These are phyloP conservation scores for Cajanus cajan DNA, from an alignment of 306 rosid genomes.

Conservation along the genomic window DNA sequence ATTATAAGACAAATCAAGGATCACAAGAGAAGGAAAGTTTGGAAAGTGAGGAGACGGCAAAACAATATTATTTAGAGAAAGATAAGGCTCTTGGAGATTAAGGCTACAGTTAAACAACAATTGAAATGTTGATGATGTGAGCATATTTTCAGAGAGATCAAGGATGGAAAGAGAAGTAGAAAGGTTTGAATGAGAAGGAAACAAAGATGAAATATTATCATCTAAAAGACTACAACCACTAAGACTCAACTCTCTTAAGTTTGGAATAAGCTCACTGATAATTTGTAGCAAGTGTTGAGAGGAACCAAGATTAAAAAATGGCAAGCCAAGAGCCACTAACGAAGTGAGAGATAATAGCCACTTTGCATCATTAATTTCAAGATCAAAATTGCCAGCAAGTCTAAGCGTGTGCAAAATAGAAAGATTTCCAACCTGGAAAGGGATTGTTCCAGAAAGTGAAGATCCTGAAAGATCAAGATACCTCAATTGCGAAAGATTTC, in stretches of 20 bases:
- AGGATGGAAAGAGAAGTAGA: too few relatives aligned
- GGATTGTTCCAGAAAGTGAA: background rate
- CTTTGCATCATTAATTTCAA: background rate
- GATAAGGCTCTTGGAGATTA: background rate
- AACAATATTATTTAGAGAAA: background rate
- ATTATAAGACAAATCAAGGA: background rate
- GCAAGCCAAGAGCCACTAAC: background rate
- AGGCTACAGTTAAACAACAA: background rate
- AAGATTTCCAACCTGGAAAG: background rate
- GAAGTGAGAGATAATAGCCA: background rate
- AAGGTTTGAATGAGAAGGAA: too few relatives aligned
- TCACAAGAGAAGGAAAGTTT: background rate
- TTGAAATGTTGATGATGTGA: conserved; percentile 11
- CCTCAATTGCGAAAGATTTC: background rate
- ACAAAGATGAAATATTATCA: too few relatives aligned
- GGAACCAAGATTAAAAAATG: too few relatives aligned
- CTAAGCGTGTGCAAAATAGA: background rate
- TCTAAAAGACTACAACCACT: too few relatives aligned
- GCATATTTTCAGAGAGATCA: background rate
- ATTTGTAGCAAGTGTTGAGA: too few relatives aligned
- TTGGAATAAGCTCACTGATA: too few relatives aligned
- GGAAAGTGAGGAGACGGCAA: background rate
- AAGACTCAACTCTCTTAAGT: too few relatives aligned
- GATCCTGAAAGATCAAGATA: background rate
- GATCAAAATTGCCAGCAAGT: background rate